Percentiles rank a stretch among this genome's conserved stretches.
These are phyloP conservation scores for Russula earlei DNA, from an alignment of 768 basidiomycete species.

Conservation along the genomic window DNA sequence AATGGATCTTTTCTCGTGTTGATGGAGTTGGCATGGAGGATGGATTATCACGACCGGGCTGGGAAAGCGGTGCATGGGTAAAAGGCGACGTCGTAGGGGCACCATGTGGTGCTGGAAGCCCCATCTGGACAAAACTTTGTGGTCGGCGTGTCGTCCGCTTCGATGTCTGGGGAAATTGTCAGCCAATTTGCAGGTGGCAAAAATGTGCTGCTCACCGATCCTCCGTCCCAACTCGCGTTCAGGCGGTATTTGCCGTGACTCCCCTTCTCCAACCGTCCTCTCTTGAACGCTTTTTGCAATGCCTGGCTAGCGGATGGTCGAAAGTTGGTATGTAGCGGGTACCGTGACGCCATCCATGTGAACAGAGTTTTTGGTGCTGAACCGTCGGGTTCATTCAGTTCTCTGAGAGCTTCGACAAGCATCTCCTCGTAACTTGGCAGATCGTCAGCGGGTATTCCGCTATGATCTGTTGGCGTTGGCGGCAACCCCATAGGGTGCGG, in stretches of 20 bases:
- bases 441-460: conserved; percentile 32
- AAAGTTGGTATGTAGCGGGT: conserved; percentile 83
- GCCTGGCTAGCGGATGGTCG: conserved; percentile 85
- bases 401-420: conserved; percentile 72
- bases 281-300: conserved; percentile 74
- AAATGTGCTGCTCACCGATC: conserved; percentile 44
- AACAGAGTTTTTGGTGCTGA: conserved; percentile 77
- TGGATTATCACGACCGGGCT: conserved; percentile 21
- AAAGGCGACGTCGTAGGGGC: conserved; percentile 7
- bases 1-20: conserved; percentile 27
- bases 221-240: conserved; percentile 73
- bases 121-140: conserved; percentile 39
- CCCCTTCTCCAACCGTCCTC: conserved; percentile 72
- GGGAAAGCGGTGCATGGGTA: conserved; percentile 11
- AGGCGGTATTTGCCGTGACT: conserved; percentile 65
- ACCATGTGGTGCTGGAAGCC: conserved; percentile 13
- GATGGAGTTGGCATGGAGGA: conserved; percentile 28
- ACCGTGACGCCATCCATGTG: conserved; percentile 72
- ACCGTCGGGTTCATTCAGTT: conserved; percentile 62
- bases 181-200: neutral
- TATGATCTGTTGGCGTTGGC: conserved; percentile 24
- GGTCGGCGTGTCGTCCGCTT: conserved; percentile 73
- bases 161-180: conserved; percentile 44
- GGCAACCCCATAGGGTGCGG: conserved; percentile 14
- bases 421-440: conserved; percentile 87